phyloP scores from a whole-genome alignment of 1,139 yeast species.

The Protomyces arabidopsidicola region DNA sequence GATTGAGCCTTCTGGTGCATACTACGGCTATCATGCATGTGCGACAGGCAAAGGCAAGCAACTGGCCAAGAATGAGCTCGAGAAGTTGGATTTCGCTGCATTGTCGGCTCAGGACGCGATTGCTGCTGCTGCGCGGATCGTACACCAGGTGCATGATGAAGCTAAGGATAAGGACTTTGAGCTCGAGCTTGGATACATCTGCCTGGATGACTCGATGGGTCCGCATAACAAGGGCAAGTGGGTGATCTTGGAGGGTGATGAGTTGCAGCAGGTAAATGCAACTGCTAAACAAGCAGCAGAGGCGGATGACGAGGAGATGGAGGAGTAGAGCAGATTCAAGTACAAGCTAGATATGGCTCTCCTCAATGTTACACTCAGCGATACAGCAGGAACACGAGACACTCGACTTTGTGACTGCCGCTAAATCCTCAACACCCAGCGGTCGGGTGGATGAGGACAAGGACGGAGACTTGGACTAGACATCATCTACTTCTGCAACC shows the following conservation, averaged over 20 bases:
- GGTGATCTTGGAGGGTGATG: constrained; percentile 72
- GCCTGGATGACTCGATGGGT: constrained; percentile 44
- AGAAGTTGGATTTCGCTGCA: constrained; percentile 71
- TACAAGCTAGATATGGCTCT: no score
- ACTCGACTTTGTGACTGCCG: neutral
- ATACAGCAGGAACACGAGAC: no score
- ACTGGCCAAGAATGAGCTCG: constrained; percentile 90
- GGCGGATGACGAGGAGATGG: constrained; percentile 57
- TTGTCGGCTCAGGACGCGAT: constrained; percentile 76
- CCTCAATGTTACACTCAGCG: no score
- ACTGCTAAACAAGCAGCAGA: constrained; percentile 84
- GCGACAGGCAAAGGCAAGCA: constrained; percentile 99
- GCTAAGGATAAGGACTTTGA: constrained; percentile 96
- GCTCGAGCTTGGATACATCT: constrained; percentile 84
- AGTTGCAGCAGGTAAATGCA: constrained; percentile 64
- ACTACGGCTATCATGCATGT: constrained; percentile 79
- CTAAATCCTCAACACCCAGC: neutral
- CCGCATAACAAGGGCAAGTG: constrained; percentile 9
- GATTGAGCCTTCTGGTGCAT: constrained; percentile 93
- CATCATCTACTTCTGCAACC: neutral
- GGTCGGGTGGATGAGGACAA: neutral
- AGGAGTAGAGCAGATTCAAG: neutral
- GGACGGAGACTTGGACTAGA: neutral
- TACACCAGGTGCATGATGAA: constrained; percentile 92
- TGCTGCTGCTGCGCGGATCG: constrained; percentile 87